Conservation (phyloP, 768 basidiomycete species). For the Rhizopogon salebrosus region DNA sequence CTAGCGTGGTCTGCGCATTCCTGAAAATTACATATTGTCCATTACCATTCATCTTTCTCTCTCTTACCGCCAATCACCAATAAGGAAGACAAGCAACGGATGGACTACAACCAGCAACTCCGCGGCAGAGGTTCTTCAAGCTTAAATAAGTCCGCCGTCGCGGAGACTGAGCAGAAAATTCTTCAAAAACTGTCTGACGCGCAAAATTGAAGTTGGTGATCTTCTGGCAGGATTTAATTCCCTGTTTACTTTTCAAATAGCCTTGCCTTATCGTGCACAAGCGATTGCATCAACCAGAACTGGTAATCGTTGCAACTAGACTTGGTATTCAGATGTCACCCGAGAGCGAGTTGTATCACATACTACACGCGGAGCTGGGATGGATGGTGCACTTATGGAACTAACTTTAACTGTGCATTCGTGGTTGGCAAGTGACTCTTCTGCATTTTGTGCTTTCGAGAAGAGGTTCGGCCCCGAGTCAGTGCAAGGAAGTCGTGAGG, state of each 20-base stretch:
- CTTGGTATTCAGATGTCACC: neutral
- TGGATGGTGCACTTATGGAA: neutral
- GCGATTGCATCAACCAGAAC: neutral
- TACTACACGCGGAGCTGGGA: neutral
- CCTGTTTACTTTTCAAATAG: neutral
- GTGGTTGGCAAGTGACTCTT: neutral
- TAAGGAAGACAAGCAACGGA: neutral
- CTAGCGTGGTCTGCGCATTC: neutral
- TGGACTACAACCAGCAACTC: slow-evolving; percentile 19
- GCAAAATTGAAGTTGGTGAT: neutral
- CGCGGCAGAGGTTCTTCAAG: slow-evolving; percentile 21
- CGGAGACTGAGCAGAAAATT: slow-evolving; percentile 21
- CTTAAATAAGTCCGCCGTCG: slow-evolving; percentile 23
- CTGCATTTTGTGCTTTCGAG: neutral
- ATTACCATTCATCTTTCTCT: neutral
- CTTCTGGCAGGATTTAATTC: neutral
- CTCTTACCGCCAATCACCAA: neutral
- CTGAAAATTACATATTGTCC: neutral
- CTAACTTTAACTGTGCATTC: neutral
- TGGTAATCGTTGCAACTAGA: neutral
- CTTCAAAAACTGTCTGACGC: neutral
- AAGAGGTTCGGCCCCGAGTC: no score
- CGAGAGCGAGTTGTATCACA: neutral
- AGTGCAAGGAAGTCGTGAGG: neutral
- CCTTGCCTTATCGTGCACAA: neutral